Evolutionary conservation across 495 filamentous ascomycete species (phyloP).

Genomic region (Aspergillus homomorphus): DNA sequence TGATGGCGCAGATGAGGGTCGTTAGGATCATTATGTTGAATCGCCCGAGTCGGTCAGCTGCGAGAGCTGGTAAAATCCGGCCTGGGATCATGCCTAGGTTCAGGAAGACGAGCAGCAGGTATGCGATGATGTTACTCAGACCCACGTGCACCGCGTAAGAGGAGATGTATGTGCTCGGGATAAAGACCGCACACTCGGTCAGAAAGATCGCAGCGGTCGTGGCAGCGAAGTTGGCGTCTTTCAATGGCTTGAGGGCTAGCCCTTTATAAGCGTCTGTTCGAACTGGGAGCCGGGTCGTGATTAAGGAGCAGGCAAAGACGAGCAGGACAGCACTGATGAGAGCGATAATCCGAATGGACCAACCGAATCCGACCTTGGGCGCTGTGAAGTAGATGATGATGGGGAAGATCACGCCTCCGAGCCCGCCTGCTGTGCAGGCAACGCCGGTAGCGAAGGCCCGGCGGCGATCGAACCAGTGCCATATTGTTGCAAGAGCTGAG

Average conservation of each 20-base stretch:
- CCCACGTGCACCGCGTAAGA: slow-evolving; percentile 48
- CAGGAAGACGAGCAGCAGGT: slow-evolving; percentile 50
- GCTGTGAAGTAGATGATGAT: slow-evolving; percentile 63
- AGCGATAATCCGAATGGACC: slow-evolving; percentile 68
- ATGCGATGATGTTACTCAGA: slow-evolving; percentile 45
- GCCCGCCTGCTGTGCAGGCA: slow-evolving; percentile 63
- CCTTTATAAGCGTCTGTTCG: slow-evolving; percentile 16
- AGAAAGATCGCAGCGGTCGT: slow-evolving; percentile 63
- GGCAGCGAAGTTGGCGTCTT: slow-evolving; percentile 37
- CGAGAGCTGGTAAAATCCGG: slow-evolving; percentile 51
- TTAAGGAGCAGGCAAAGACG: slow-evolving; percentile 22
- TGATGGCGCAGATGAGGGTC: slow-evolving; percentile 46
- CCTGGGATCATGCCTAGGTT: slow-evolving; percentile 47
- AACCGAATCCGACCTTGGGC: slow-evolving; percentile 62
- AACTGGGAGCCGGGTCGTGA: slow-evolving; percentile 22
- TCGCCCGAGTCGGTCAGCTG: slow-evolving; percentile 64
- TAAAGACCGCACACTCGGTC: slow-evolving; percentile 70
- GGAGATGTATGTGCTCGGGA: slow-evolving; percentile 68
- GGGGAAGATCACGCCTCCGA: slow-evolving; percentile 73
- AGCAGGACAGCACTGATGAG: slow-evolving; percentile 58
- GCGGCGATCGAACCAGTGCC: slow-evolving; percentile 67
- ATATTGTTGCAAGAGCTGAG: slow-evolving; percentile 53
- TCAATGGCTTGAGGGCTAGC: slow-evolving; percentile 28
- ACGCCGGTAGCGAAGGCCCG: slow-evolving; percentile 72
- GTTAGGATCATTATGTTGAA: slow-evolving; percentile 65